Base-by-base conservation (phyloP, 345 rosid genomes). In the Eucalyptus marginata region DNA sequence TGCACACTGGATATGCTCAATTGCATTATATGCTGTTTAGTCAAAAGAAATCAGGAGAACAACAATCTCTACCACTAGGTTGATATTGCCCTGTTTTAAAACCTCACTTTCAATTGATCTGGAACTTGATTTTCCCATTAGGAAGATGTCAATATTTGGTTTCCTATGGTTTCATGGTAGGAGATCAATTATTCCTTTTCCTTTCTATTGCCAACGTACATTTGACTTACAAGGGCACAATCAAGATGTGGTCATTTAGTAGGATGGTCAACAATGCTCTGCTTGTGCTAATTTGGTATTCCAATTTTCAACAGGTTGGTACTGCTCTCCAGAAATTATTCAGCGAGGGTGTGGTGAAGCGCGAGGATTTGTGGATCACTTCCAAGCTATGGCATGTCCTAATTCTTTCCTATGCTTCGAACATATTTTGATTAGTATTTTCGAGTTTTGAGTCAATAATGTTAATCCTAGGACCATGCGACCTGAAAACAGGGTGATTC, bases 291-390 rank as follows among this genome's bases (percentile, higher is more conserved):
- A 76, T 76, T 47, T 25, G 40, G 17, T 20, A 36, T 49, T 43
- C 46, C 64, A 66, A 88, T 86, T 89, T 89, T 89, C 52, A 91
- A 91, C 91, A 96, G 99, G 92, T 96, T 89, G 98, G 99, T 50
- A 79, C 29, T 58, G 98, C 92, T 47, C 86, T 96, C 88, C 94
- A 93, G 93, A 92, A 94, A 91, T 91, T 96, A 86, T 94, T 96
- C 89, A 93, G 93, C 14, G 97, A 96, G 80, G 98, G 97, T 8
- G 95, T 94, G 54, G 97, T 95, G 86, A 93, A 96, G 90, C 97
- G 99, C 14, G 93, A 94, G 90, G 95, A 96, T 62, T 51, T 96
- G 83, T 96, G 94, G 86, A 91, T 96, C 91, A 96, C 98, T 79
- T 96, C 98, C 90, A 95, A 96, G 88, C 95, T 95, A 92, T 93